Base-by-base conservation (phyloP, 2,329 filamentous ascomycete genomes). In the Fusarium sp. region DNA sequence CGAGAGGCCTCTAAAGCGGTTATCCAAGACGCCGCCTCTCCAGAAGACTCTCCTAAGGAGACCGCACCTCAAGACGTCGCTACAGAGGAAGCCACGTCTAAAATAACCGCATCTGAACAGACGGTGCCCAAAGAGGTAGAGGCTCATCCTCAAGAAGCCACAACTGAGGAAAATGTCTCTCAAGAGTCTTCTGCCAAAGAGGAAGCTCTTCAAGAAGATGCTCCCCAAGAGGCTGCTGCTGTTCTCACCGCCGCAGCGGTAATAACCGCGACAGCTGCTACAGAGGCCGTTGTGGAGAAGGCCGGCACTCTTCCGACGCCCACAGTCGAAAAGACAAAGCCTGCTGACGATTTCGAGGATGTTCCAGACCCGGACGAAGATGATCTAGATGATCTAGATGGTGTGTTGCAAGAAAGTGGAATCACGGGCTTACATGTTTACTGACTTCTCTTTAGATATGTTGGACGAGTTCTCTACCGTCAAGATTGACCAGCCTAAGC, bases 361-460 rank as follows among this genome's bases (percentile, higher is more conserved):
- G 89, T 91, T 16, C 91, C 94, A 20, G 95, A 97, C 75, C 95
- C 94, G 8, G 95, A 98, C 70, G 94, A 97, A 80, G 96, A 96
- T 79, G 92, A 96, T 72, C 83, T 96, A 20, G 92, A 97, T 75
- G 96, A 98, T 75, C 83, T 99, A 44, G 96, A 99, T 80, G 93
- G 92, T 93, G 40, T 8, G 58, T 49, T 37, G 13, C 20, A 31
- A 58, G 12, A 9, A 40, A 36, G 18, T n/a, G 16, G 9, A n/a
- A n/a, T 12, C 33, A 30, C 33, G 7, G 7, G n/a, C 30, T 31
- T n/a, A 31, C 30, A 7, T 34, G 23, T 54, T 49, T 18, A 16
- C 66, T 75, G 28, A 72, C 44, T 8, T 4, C 11, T 30, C 8
- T 16, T 23, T 42, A 95, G 95, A 98, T 73, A 91, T 98, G 80